Evolutionary conservation across 2,329 filamentous ascomycete species (phyloP).

Genomic region (Dactylellina cionopaga): DNA sequence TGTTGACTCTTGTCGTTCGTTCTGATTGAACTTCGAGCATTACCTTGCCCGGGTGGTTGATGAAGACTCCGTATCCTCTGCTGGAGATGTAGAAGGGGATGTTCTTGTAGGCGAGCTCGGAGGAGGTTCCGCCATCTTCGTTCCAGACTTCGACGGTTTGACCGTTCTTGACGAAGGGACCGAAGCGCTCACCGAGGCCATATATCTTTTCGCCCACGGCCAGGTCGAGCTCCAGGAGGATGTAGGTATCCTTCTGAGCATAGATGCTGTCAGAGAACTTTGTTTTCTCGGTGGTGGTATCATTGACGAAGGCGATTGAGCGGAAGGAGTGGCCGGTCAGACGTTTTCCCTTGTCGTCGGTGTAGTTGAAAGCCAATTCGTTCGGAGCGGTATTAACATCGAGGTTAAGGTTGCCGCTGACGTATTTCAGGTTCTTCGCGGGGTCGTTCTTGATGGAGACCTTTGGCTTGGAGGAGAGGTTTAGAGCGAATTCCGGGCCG

Average conservation of each 20-base stretch:
- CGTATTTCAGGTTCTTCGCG: slow-evolving; percentile 60
- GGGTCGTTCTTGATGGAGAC: slow-evolving; percentile 57
- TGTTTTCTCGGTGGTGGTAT: slow-evolving; percentile 55
- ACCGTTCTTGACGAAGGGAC: slow-evolving; percentile 79
- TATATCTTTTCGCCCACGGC: slow-evolving; percentile 73
- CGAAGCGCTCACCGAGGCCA: slow-evolving; percentile 79
- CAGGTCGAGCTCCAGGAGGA: slow-evolving; percentile 64
- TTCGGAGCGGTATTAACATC: slow-evolving; percentile 60
- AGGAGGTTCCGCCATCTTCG: slow-evolving; percentile 72
- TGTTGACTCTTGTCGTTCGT: slow-evolving; percentile 75
- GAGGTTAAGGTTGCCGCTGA: slow-evolving; percentile 60
- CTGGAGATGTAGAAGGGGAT: slow-evolving; percentile 76
- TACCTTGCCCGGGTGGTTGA: slow-evolving; percentile 75
- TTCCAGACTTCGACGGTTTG: slow-evolving; percentile 75
- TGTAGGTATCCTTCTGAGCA: slow-evolving; percentile 59
- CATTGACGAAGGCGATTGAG: slow-evolving; percentile 62
- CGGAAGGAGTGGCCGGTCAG: slow-evolving; percentile 62
- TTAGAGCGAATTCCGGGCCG: slow-evolving; percentile 62
- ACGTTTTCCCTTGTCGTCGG: slow-evolving; percentile 58
- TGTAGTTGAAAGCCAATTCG: slow-evolving; percentile 62
- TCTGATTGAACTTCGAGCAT: slow-evolving; percentile 80
- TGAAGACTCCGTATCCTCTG: slow-evolving; percentile 79
- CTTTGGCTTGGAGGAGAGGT: slow-evolving; percentile 59
- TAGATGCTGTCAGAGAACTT: slow-evolving; percentile 59
- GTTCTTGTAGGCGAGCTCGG: slow-evolving; percentile 78